These are phyloP conservation scores for Novymonas esmeraldas DNA, from an alignment of 208 protist genomes.

Conservation along the genomic window DNA sequence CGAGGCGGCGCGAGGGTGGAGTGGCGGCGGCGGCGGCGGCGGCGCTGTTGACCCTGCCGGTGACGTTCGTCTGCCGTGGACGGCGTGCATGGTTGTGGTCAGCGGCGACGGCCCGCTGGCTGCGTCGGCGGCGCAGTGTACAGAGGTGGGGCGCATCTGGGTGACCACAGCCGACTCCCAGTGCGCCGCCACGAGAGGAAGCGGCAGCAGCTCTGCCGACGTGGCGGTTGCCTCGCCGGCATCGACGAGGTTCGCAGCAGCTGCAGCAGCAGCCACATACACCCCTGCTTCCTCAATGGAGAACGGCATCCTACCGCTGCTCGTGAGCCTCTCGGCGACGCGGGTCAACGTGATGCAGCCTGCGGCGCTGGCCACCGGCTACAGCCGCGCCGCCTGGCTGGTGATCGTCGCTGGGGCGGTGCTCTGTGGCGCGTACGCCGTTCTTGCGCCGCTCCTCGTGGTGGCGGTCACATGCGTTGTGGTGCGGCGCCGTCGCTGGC, in stretches of 20 bases:
- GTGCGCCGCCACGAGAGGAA: constrained; percentile 1
- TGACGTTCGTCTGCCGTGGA: not conserved
- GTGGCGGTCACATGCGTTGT: constrained; percentile 10
- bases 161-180: constrained; percentile 3
- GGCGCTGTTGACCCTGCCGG: not conserved
- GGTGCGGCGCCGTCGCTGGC: constrained; percentile 6
- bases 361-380: not conserved
- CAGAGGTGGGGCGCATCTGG: constrained; percentile 14
- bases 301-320: constrained; percentile 18
- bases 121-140: constrained; percentile 18
- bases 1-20: no score
- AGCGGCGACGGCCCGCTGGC: not conserved
- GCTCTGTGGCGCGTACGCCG: constrained; percentile 11
- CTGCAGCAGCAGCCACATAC: not conserved
- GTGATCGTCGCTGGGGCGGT: constrained; percentile 22
- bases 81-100: not conserved
- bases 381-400: constrained; percentile 2
- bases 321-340: constrained; percentile 9
- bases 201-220: not conserved
- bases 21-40: not conserved
- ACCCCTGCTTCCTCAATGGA: no score
- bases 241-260: not conserved
- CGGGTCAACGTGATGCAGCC: constrained; percentile 11
- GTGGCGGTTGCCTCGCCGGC: not conserved
- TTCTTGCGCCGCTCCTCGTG: not conserved